Percentiles rank a stretch among this genome's conserved stretches.
Evolutionary conservation across 2,329 filamentous ascomycete genomes (phyloP).

Genomic region (Xylaria polymorpha): DNA sequence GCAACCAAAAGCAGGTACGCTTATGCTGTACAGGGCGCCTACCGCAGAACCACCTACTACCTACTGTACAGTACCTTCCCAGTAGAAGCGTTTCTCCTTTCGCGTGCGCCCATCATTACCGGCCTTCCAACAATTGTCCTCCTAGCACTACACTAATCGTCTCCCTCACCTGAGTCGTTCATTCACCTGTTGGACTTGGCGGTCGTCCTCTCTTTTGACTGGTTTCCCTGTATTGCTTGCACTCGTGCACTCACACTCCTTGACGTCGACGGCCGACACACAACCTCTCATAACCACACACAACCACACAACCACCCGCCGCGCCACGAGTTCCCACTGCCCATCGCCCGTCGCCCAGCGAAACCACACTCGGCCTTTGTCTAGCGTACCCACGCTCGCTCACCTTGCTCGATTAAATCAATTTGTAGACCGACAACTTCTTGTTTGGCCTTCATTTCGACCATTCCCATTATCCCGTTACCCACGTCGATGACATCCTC

Average conservation of each 20-base stretch:
- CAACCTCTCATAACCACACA: constrained; percentile 10
- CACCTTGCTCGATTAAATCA: background rate
- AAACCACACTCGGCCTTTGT: background rate
- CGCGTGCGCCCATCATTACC: background rate
- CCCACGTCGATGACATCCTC: constrained; percentile 24
- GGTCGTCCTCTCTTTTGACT: constrained; percentile 6
- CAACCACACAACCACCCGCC: background rate
- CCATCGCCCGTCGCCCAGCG: background rate
- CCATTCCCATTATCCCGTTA: background rate
- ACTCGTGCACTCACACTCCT: constrained; percentile 4
- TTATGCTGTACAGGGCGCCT: constrained; percentile 7
- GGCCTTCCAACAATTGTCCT: background rate
- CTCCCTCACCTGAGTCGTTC: constrained; percentile 38
- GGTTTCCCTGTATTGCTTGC: constrained; percentile 12
- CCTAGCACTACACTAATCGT: constrained; percentile 7
- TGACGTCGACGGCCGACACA: constrained; percentile 17
- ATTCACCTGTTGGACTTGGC: constrained; percentile 26
- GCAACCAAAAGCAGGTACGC: background rate
- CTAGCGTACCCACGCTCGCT: constrained; percentile 2
- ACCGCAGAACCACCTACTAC: too few species aligned
- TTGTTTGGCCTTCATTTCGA: background rate
- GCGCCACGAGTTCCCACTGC: constrained; percentile 9
- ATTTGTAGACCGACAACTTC: constrained; percentile 1
- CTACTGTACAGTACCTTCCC: too few species aligned
- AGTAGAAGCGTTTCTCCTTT: constrained; percentile 16